Percentiles rank a stretch among this genome's conserved stretches.
phyloP scores from a whole-genome alignment of 257 asterid species.

The Solanum tarijense region DNA sequence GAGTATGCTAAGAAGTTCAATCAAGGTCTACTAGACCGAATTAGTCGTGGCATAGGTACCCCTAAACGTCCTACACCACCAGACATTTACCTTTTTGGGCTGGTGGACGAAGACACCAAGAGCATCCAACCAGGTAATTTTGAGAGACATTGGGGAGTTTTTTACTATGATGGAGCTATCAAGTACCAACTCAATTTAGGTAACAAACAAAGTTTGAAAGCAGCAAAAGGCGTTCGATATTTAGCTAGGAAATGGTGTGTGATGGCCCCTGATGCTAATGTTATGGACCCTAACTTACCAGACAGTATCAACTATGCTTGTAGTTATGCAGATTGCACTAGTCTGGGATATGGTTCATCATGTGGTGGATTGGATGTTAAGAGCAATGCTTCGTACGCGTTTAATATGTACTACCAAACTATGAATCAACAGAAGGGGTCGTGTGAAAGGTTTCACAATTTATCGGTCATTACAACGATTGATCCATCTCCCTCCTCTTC shows the following conservation, averaged over 20 bases:
- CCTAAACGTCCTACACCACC: slow-evolving; percentile 59
- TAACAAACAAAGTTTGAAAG: slow-evolving; percentile 39
- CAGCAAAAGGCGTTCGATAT: slow-evolving; percentile 73
- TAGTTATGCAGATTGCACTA: slow-evolving; percentile 78
- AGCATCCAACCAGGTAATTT: slow-evolving; percentile 70
- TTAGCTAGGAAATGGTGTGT: slow-evolving; percentile 73
- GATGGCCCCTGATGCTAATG: slow-evolving; percentile 55
- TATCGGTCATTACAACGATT: slow-evolving; percentile 44
- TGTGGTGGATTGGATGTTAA: slow-evolving; percentile 46
- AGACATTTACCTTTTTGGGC: slow-evolving; percentile 48
- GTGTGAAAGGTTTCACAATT: slow-evolving; percentile 53
- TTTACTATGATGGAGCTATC: slow-evolving; percentile 58
- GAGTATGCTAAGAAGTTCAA: slow-evolving; percentile 61
- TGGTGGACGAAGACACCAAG: slow-evolving; percentile 73
- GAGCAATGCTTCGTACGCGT: slow-evolving; percentile 73
- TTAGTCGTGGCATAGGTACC: slow-evolving; percentile 47
- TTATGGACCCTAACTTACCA: slow-evolving; percentile 37
- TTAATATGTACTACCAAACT: slow-evolving; percentile 71
- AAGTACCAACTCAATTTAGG: slow-evolving; percentile 62
- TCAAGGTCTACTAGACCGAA: slow-evolving; percentile 56
- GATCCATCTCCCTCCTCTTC: slow-evolving; percentile 57
- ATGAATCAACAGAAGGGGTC: slow-evolving; percentile 63
- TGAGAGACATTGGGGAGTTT: slow-evolving; percentile 91
- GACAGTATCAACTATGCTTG: slow-evolving; percentile 44
- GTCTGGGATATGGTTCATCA: slow-evolving; percentile 79